Evolutionary conservation across 768 basidiomycete genomes (phyloP), one percentile per base, ranked within the genome.

Genomic region (Kwoniella sp.): DNA sequence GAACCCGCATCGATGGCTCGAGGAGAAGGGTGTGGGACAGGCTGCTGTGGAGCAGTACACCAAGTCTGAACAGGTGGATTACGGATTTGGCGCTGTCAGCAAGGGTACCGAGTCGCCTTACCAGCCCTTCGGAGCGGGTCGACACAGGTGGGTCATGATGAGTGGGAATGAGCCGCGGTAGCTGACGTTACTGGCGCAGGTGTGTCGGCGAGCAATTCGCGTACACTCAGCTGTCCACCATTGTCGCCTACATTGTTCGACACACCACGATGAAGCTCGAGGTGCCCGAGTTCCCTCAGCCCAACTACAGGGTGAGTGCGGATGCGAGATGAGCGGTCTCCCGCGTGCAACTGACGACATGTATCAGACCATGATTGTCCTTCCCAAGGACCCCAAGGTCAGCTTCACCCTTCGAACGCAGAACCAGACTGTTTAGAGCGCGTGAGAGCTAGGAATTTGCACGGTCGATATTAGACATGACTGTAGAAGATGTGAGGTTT

Each of bases 61-160:
- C 67, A 84, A 84, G 63, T 86, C 88, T 50, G 89, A 93, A 75
- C 91, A 91, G 78, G 79, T 98, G 56, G 95, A 99, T 74, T 99
- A 86, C 67, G 95, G 95, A 2, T 99, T 89, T 73, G 95, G 95
- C 46, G 82, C 84, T 55, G 87, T 99, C 45, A 88, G 86, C 78
- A 96, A 96, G 77, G 92, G 92, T 43, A 96, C 92, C 5, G 88
- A 92, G 51, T 88, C 86, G 62, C 89, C 89, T 42, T 96, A 98
- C 73, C 88, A 95, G 71, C 95, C 95, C 1, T 99, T 99, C 66
- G 95, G 95, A 57, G 93, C 95, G 45, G 95, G 95, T 25, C 81
- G 88, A 65, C 93, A 96, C 77, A 80, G 92, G 59, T 98, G 89
- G 74, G 92, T 96, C 92, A 76, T 86, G 85, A 36, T 2, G 20